Evolutionary conservation across 176 grass and related monocot genomes (phyloP).

Genomic region (Thalia dealbata): DNA sequence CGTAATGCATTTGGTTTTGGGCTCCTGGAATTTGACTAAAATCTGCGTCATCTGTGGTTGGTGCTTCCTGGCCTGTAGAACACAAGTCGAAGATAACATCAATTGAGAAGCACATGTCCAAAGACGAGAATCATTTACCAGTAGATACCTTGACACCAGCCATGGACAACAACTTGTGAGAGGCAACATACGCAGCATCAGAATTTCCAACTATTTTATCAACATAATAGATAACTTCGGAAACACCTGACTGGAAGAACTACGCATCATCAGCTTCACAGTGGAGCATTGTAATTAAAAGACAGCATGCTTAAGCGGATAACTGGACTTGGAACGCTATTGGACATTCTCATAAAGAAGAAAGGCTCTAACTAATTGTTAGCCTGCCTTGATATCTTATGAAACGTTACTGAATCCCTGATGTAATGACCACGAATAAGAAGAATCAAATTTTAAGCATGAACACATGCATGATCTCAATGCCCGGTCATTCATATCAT

Average conservation of each 20-base stretch:
- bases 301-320: background rate
- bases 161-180: slow-evolving; percentile 77
- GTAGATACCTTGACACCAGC: slow-evolving; percentile 69
- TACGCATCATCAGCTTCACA: background rate
- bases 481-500: background rate
- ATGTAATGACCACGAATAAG: background rate
- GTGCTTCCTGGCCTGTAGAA: slow-evolving; percentile 82
- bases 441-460: background rate
- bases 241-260: slow-evolving; percentile 79
- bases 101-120: background rate
- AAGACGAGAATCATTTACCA: background rate
- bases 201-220: slow-evolving; percentile 78
- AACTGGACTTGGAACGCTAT: background rate
- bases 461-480: background rate
- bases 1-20: background rate
- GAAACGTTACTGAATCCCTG: too few species aligned
- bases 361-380: too few species aligned
- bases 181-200: slow-evolving; percentile 67
- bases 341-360: too few species aligned
- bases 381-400: too few species aligned
- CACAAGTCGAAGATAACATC: background rate
- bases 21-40: slow-evolving; percentile 76
- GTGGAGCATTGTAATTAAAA: background rate
- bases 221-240: slow-evolving; percentile 95
- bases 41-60: slow-evolving; percentile 74